phyloP scores from a whole-genome alignment of 176 grass and related monocot species.

The Eremochloa ophiuroides region DNA sequence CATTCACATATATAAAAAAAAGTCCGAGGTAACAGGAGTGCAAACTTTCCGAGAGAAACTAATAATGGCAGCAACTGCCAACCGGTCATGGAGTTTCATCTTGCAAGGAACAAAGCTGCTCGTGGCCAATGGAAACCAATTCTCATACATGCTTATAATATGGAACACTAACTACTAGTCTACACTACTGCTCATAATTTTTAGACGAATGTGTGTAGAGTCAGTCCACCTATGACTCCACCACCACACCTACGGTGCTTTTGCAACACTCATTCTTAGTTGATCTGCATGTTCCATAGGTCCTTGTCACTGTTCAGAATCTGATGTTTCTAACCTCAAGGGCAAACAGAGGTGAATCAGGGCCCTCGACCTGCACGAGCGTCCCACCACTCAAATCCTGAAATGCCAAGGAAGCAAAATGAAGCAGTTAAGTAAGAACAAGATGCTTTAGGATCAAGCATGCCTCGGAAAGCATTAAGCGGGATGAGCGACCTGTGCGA shows the following conservation, averaged over 20 bases:
- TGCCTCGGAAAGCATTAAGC: neutral
- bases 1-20: neutral
- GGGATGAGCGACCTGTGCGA: constrained; percentile 46
- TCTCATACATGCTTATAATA: neutral
- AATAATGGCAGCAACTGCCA: neutral
- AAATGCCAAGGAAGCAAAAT: neutral
- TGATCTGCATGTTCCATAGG: neutral
- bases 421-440: neutral
- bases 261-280: neutral
- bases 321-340: constrained; percentile 64
- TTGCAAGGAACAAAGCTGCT: neutral
- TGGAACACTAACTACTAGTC: neutral
- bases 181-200: neutral
- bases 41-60: neutral
- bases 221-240: neutral
- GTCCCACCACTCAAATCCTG: constrained; percentile 88
- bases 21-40: neutral
- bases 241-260: neutral
- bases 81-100: neutral
- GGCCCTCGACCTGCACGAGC: constrained; percentile 68
- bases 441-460: neutral
- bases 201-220: neutral
- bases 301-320: neutral
- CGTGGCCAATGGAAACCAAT: neutral
- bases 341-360: constrained; percentile 69